Evolutionary conservation across 164 flowering plant genomes (phyloP), one percentile per base, ranked within the genome.

Genomic region (Vitis amurensis): DNA sequence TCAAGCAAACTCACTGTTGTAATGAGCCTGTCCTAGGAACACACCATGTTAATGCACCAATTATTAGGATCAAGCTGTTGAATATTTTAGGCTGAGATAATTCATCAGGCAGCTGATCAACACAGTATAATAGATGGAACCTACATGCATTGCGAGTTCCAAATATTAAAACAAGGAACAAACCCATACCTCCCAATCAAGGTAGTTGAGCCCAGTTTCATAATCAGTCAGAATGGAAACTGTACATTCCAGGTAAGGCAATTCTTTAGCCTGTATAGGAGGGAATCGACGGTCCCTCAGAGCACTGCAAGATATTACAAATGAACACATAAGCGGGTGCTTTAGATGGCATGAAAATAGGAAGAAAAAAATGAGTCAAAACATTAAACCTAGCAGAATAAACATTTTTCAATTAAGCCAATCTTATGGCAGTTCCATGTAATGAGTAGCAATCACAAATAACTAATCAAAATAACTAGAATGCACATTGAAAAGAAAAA

Each of bases 141-240:
- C 5, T 0, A 31, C 44, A 31, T 31, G 44, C 44, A 4, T 31
- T 31, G 44, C 7, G 4, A 31, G 8, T 55, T 50, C 30, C 44
- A 17, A 67, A 14, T 44, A 56, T 8, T 61, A 19, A 71, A 58
- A 60, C 31, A 57, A 70, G 14, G 29, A 12, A 13, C 31, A 68
- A 50, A 23, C 56, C 64, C 82, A 67, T 70, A 91, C 99, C 98
- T 96, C 99, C 99, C 99, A 93, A 72, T 96, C 99, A 79, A 87
- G 95, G 81, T 93, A 86, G 77, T 86, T 57, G 55, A 73, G 75
- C 79, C 84, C 99, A 79, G 74, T 81, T 79, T 96, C 99, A 81
- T 90, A 96, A 76, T 91, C 83, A 62, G 94, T 84, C 71, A 96
- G 82, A 75, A 96, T 75, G 49, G 98, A 96, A 68, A 93, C 97